These are phyloP conservation scores for Yarrowia osloensis DNA, from an alignment of 805 yeast species.

Conservation along the genomic window DNA sequence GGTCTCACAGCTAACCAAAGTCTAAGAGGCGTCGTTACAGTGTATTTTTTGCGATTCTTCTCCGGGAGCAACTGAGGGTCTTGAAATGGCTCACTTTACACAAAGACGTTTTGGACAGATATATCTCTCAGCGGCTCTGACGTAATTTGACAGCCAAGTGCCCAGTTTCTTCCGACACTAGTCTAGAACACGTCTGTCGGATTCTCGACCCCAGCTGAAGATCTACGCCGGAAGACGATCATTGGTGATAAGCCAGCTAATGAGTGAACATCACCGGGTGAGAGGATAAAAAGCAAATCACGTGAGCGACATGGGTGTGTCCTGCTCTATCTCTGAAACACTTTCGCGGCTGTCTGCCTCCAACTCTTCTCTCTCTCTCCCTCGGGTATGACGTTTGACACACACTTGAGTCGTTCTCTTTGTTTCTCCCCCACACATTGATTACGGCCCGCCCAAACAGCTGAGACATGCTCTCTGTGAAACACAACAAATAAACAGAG, in stretches of 20 bases:
- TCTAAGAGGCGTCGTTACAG: not conserved
- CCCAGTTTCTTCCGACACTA: no score
- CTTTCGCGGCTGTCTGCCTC: not conserved
- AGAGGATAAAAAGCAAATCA: not conserved
- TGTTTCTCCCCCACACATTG: not conserved
- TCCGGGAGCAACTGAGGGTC: not conserved
- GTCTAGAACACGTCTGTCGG: no score
- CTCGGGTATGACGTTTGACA: not conserved
- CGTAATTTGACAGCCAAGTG: not conserved
- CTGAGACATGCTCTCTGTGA: not conserved
- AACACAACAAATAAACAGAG: conserved; percentile 5
- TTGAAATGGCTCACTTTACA: not conserved
- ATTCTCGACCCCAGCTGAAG: not conserved
- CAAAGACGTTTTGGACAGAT: no score
- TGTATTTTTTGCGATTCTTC: not conserved
- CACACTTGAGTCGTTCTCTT: not conserved
- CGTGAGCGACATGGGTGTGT: not conserved
- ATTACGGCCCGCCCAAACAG: not conserved
- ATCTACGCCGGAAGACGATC: not conserved
- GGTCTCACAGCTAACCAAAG: not conserved
- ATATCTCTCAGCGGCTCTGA: no score
- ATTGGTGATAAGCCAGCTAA: not conserved
- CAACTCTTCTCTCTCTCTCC: not conserved
- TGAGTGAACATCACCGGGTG: not conserved
- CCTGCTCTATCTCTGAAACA: not conserved